Evolutionary conservation across 768 basidiomycete genomes (phyloP), one percentile per base, ranked within the genome.

Genomic region (Guyanaporus albipodus): DNA sequence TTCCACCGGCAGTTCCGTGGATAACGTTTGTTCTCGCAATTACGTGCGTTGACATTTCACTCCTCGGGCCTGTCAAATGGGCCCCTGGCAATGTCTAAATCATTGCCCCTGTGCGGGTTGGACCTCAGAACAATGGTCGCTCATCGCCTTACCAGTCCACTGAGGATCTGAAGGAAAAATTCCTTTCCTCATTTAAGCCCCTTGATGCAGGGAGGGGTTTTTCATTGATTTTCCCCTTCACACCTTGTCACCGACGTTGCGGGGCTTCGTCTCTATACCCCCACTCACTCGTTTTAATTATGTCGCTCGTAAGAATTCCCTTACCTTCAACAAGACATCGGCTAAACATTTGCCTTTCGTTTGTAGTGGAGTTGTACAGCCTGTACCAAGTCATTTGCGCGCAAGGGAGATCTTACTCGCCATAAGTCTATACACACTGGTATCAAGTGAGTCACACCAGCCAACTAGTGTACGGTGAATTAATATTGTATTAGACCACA

Each of bases 321-420:
- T 23, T 15, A 4, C n/a, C 26, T 38, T 27, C 22, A 18, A 18
- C 8, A 24, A 26, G 35, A 17, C 11, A 7, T 32, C 27, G n/a
- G 17, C 36, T 44, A 19, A 59, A 18, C 14, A 33, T 33, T 19
- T 27, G 22, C 29, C n/a, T 24, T 31, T 6, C 26, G 7, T 45
- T 43, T n/a, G 34, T 26, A 75, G 71, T 70, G 62, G 60, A 46
- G 47, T 39, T 80, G 79, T 58, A 28, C 60, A 28, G 52, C 62
- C 42, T 86, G 83, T 66, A 22, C 36, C 6, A 82, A 75, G 54
- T 43, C 55, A 24, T 85, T 87, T 56, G 55, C 61, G 4, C 77
- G 82, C 37, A 78, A 75, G 59, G 76, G 77, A 18, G 85, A 87
- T 58, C 72, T 81, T 29, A 75, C 67, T 34, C 77, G 85, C 49